phyloP scores from a whole-genome alignment of 2,329 filamentous ascomycete species.

The Zarea fungicola region DNA sequence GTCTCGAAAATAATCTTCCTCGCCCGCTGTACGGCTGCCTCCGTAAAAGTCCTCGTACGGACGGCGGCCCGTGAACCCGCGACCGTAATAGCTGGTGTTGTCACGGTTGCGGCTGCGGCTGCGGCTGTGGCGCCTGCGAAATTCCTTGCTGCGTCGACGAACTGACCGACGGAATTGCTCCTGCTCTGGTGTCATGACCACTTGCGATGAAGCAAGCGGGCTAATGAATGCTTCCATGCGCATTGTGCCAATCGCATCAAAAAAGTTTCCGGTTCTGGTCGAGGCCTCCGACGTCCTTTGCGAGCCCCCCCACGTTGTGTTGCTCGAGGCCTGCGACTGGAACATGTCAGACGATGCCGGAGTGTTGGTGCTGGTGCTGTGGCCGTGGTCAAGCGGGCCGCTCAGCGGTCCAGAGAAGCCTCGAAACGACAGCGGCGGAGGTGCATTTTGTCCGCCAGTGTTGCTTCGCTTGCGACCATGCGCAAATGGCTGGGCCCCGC shows the following conservation, averaged over 20 bases:
- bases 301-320: slow-evolving; percentile 40
- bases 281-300: slow-evolving; percentile 53
- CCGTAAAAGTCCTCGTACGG: slow-evolving; percentile 44
- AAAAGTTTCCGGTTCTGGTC: slow-evolving; percentile 58
- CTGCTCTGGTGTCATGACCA: slow-evolving; percentile 44
- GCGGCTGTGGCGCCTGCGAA: slow-evolving; percentile 47
- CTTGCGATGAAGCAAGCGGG: slow-evolving; percentile 47
- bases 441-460: slow-evolving; percentile 65
- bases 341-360: slow-evolving; percentile 58
- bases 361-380: slow-evolving; percentile 54
- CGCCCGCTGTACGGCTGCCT: slow-evolving; percentile 41
- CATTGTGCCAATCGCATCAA: slow-evolving; percentile 83
- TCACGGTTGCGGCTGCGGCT: slow-evolving; percentile 51
- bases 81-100: slow-evolving; percentile 46
- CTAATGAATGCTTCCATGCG: slow-evolving; percentile 96
- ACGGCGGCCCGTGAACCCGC: slow-evolving; percentile 33
- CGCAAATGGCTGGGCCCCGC: slow-evolving; percentile 37
- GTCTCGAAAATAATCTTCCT: slow-evolving; percentile 54
- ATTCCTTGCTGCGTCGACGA: slow-evolving; percentile 51
- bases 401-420: slow-evolving; percentile 62
- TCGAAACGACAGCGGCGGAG: slow-evolving; percentile 67
- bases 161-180: slow-evolving; percentile 45
- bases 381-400: slow-evolving; percentile 38
- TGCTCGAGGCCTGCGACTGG: slow-evolving; percentile 46
- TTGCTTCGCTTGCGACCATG: slow-evolving; percentile 88